These are phyloP conservation scores for Trypanosoma avium DNA, from an alignment of 208 protist genomes.

Conservation along the genomic window DNA sequence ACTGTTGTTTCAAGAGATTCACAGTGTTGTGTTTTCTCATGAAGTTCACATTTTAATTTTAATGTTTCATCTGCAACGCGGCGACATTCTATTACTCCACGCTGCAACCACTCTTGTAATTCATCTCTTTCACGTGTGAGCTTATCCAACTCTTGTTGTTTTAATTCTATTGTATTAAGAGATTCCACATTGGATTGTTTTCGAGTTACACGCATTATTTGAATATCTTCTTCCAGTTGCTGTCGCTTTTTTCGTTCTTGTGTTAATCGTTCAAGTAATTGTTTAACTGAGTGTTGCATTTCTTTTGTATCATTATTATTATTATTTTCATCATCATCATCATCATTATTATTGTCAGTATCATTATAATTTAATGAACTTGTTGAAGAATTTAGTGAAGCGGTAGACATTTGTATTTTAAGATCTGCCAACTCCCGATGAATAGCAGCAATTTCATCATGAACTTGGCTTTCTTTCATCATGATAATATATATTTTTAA, in stretches of 20 bases:
- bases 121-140: slow-evolving; percentile 27
- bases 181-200: not conserved
- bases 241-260: slow-evolving; percentile 1
- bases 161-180: not conserved
- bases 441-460: slow-evolving; percentile 20
- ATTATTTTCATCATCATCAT: not conserved
- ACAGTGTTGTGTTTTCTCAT: slow-evolving; percentile 10
- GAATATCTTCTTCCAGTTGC: slow-evolving; percentile 15
- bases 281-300: not conserved
- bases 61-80: slow-evolving; percentile 35
- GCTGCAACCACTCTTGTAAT: slow-evolving; percentile 33
- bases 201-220: not conserved
- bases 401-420: slow-evolving; percentile 6
- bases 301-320: not conserved
- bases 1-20: slow-evolving; percentile 1
- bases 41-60: slow-evolving; percentile 13
- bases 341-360: not conserved
- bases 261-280: slow-evolving; percentile 4
- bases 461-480: not conserved
- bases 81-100: slow-evolving; percentile 29
- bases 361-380: slow-evolving; percentile 1
- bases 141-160: slow-evolving; percentile 11
- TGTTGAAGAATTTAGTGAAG: slow-evolving; percentile 1
- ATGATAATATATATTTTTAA: not conserved
- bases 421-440: slow-evolving; percentile 19